Conservation (phyloP, 1,139 yeast species). For the Scheffersomyces stambukii region DNA sequence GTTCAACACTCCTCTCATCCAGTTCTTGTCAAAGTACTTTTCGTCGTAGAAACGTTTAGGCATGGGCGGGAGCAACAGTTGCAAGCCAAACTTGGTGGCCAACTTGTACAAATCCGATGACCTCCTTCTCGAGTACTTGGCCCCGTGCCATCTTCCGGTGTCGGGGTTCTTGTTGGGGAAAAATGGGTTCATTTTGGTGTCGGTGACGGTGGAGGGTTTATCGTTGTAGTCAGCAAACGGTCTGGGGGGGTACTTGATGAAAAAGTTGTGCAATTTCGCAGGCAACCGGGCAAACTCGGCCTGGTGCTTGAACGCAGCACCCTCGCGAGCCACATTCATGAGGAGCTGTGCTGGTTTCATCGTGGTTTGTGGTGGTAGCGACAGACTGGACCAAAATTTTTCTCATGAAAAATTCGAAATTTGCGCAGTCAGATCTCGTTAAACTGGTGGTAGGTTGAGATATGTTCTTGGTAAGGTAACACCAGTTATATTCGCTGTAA, state of each 20-base stretch:
- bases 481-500: no score
- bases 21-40: constrained; percentile 64
- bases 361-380: background rate
- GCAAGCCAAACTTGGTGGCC: constrained; percentile 77
- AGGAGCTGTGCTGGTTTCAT: constrained; percentile 3
- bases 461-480: no score
- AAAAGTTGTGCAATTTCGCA: constrained; percentile 65
- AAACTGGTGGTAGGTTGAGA: no score
- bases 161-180: constrained; percentile 80
- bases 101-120: constrained; percentile 82
- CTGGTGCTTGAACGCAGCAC: constrained; percentile 26
- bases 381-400: background rate
- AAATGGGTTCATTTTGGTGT: constrained; percentile 81
- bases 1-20: constrained; percentile 71
- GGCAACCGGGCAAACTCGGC: constrained; percentile 64
- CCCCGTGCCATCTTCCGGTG: constrained; percentile 71
- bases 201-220: constrained; percentile 61
- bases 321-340: no score
- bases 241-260: constrained; percentile 79
- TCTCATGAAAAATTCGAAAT: no score
- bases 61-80: constrained; percentile 73
- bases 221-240: constrained; percentile 66
- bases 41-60: constrained; percentile 77
- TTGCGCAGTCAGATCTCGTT: no score
- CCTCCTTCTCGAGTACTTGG: constrained; percentile 77